Percentiles rank a stretch among this genome's conserved stretches.
Conservation (phyloP, 345 rosid genomes). For the Cardamine resedifolia region DNA sequence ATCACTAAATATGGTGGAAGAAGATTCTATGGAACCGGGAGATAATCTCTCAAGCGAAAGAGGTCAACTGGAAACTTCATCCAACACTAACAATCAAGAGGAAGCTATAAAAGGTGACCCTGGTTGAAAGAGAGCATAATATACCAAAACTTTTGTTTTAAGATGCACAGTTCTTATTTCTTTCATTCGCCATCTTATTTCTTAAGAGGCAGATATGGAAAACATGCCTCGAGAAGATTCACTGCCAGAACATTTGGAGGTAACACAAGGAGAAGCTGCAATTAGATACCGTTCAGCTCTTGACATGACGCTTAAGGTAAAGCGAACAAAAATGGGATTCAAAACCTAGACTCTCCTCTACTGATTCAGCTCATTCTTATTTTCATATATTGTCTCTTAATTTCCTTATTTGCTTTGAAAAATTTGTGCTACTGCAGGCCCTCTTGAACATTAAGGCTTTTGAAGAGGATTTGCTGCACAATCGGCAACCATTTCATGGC, state of each 20-base stretch:
- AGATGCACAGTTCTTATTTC: background rate
- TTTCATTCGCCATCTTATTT: background rate
- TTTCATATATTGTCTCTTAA: background rate
- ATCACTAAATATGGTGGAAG: background rate
- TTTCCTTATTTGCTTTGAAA: background rate
- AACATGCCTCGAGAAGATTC: background rate
- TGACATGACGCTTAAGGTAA: slow-evolving; percentile 22
- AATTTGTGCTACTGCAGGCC: slow-evolving; percentile 14
- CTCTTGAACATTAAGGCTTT: slow-evolving; percentile 14
- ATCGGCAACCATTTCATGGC: background rate
- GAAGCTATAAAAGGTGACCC: slow-evolving; percentile 13
- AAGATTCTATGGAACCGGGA: slow-evolving; percentile 7
- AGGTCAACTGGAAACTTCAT: background rate
- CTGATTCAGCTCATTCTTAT: background rate
- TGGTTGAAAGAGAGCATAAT: background rate
- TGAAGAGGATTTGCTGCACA: slow-evolving; percentile 10
- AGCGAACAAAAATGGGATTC: background rate
- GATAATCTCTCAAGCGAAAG: background rate
- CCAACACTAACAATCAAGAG: slow-evolving; percentile 16
- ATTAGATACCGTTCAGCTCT: slow-evolving; percentile 8
- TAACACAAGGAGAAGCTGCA: background rate
- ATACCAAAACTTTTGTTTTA: background rate
- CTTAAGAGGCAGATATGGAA: slow-evolving; percentile 26
- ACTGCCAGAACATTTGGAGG: background rate
- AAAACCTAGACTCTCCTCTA: background rate